A percentile compares a stretch with the other conserved stretches of the same genome.
These are phyloP conservation scores for Backusella australiensis DNA, from an alignment of 192 early-diverging fungal species.

Conservation along the genomic window DNA sequence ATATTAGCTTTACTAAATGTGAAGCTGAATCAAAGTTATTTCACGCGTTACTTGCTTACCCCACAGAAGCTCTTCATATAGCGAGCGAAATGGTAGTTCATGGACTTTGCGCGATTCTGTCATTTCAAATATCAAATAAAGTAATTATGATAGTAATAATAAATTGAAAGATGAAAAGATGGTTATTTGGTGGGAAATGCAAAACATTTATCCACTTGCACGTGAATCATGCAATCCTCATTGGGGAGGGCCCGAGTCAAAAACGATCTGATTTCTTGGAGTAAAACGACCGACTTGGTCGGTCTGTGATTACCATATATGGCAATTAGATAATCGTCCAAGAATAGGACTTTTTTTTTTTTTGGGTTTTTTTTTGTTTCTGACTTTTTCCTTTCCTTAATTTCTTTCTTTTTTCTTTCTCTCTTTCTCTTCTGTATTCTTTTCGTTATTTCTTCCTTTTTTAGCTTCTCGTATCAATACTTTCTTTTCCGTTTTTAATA, in stretches of 20 bases:
- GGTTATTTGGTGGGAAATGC: background rate
- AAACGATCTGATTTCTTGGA: background rate
- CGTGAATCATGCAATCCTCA: background rate
- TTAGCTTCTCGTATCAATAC: background rate
- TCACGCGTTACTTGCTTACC: background rate
- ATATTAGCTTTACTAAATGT: constrained; percentile 4
- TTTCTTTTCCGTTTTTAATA: too few relatives aligned
- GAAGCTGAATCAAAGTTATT: background rate
- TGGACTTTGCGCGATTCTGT: constrained; percentile 3
- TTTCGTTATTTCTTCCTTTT: background rate
- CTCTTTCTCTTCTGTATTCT: background rate
- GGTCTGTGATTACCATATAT: background rate
- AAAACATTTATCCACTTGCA: background rate
- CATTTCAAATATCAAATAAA: background rate
- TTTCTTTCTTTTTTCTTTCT: background rate
- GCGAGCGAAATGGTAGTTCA: background rate
- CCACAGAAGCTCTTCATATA: constrained; percentile 7
- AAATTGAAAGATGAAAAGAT: background rate
- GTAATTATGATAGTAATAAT: background rate
- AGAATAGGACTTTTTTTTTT: background rate
- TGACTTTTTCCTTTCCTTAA: background rate
- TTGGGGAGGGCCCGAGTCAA: background rate
- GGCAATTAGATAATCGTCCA: background rate
- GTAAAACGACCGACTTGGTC: background rate
- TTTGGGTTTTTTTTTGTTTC: background rate